Evolutionary conservation across 305 asterid species (phyloP), one percentile per base, ranked within the genome.

Genomic region (Fraxinus dipetala): DNA sequence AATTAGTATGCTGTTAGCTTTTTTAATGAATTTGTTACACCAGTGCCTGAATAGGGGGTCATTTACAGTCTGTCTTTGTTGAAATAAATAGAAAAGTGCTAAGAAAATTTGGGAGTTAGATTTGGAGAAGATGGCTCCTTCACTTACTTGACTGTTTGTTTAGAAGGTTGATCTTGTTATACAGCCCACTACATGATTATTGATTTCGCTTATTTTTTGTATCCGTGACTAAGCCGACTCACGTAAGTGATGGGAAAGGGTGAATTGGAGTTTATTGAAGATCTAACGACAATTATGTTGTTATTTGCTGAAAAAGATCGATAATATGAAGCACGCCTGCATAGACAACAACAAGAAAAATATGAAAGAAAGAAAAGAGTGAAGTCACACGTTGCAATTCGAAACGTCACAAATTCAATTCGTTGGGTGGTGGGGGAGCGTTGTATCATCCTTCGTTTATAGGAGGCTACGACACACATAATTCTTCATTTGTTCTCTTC

Each of bases 251-350:
- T 24, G 35, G 34, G 77, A 76, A n/a, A 76, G 14, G 70, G 70
- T 63, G 72, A 65, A 77, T 31, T 76, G 77, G 38, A 32, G 79
- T 48, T 67, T 54, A 51, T 13, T 72, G 72, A 18, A 43, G 74
- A 69, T 16, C 31, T 26, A 61, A 5, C 22, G 0, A 7, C 1
- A 26, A 36, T 79, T 26, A 43, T 69, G 32, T 22, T 72, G 10
- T 2, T 74, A 45, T 26, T n/a, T 30, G 51, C 36, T 76, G 14
- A 45, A 45, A 45, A 43, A 18, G 11, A 73, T 30, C 18, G 22
- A 56, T 61, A 67, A 28, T 67, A 67, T 67, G 38, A 13, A 26
- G 8, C 36, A 28, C 36, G 30, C n/a, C n/a, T 28, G n/a, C 74
- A 28, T 13, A 28, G 74, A 13, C 38, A 63, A 24, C 34, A 63